Evolutionary conservation across 2,329 filamentous ascomycete species (phyloP), one percentile per base, ranked within the genome.

Genomic region (Elsinoe ampelina): DNA sequence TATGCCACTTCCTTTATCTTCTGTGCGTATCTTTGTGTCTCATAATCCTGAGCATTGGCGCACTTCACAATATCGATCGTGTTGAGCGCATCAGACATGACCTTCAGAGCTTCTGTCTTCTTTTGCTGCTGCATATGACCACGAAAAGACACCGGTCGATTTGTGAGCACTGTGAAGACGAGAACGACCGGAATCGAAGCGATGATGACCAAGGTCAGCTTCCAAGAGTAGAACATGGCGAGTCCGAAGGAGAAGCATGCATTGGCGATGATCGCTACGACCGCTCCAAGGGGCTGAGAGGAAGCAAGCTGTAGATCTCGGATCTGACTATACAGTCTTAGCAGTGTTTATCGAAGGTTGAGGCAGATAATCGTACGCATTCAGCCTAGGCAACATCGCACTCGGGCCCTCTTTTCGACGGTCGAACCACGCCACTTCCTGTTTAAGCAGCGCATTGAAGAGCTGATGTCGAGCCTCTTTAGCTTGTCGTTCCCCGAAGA

Each of bases 1-100:
- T 68, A 70, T 19, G 82, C 82, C 1, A 88, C 84, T 5, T 73
- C 70, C 43, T 75, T 74, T 30, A 87, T 77, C 0, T 79, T 75
- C 0, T 65, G 67, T 1, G 73, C 70, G 66, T 95, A 96, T 61
- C 82, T 81, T 65, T 78, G 77, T 0, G 80, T 70, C 67, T 95
- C 91, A 10, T 83, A 74, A 11, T 79, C 77, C 64, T 89, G 80
- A 0, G 85, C 88, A 63, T 92, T 91, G 71, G 87, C 91, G 54
- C 83, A 85, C 68, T 96, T 96, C 65, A 97, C 89, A 0, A 87
- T 81, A 59, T 95, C 89, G 38, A 96, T 92, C 2, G 82, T 83
- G 1, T 77, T 75, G 8, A 95, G 78, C 0, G 88, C 83, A 10
- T 82, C 85, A 8, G 81, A 83, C 1, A 84, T 80, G 57, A 83